phyloP scores from a whole-genome alignment of 257 asterid species.

The Marsdenia floribunda region DNA sequence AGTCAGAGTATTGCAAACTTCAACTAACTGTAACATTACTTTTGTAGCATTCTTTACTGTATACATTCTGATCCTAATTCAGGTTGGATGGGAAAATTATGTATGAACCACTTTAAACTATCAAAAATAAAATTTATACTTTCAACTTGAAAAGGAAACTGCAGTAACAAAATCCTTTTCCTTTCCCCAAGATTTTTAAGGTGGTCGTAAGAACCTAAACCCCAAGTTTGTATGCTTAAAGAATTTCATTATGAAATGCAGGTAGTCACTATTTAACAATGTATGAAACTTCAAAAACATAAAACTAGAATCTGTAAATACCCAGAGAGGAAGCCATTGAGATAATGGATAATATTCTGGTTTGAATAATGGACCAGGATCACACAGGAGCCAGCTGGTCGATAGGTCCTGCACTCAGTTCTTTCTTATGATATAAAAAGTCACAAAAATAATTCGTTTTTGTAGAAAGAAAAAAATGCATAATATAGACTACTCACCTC shows the following conservation, averaged over 20 bases:
- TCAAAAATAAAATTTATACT: not conserved
- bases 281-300: not conserved
- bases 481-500: constrained; percentile 29
- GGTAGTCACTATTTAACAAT: not conserved
- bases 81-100: not conserved
- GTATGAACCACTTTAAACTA: not conserved
- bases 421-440: constrained; percentile 11
- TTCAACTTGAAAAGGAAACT: not conserved
- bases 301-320: constrained; percentile 16
- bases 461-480: not conserved
- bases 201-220: not conserved
- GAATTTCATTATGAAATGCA: not conserved
- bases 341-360: constrained; percentile 40
- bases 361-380: constrained; percentile 54
- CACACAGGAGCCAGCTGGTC: constrained; percentile 61
- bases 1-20: not conserved
- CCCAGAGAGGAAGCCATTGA: constrained; percentile 39
- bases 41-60: not conserved
- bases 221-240: not conserved
- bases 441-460: constrained; percentile 6
- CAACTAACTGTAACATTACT: not conserved
- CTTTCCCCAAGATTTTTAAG: not conserved
- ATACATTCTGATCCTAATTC: not conserved
- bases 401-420: constrained; percentile 52
- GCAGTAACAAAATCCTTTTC: not conserved